A percentile compares a stretch with the other conserved stretches of the same genome.
Evolutionary conservation across 1,284 basidiomycete species (phyloP).

Genomic region (Fistulinella staudtii): DNA sequence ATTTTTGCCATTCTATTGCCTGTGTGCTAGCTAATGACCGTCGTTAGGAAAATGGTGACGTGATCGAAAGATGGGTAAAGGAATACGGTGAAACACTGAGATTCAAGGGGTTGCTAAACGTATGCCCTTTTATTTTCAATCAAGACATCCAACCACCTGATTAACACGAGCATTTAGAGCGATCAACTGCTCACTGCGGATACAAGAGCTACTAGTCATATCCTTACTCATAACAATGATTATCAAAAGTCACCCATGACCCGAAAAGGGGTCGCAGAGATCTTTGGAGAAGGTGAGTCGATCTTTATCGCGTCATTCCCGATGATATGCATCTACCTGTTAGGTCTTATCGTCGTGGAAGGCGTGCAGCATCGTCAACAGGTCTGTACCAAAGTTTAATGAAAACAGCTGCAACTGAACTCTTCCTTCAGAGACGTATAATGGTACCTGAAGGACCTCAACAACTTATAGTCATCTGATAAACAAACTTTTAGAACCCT

Average conservation of each 20-base stretch:
- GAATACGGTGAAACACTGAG: constrained; percentile 51
- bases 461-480: no score
- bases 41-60: neutral
- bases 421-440: constrained; percentile 14
- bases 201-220: constrained; percentile 34
- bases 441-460: no score
- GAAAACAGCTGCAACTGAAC: neutral
- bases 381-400: constrained; percentile 9
- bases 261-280: constrained; percentile 17
- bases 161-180: constrained; percentile 10
- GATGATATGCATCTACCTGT: neutral
- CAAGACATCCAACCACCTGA: no score
- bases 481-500: neutral
- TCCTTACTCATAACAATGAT: constrained; percentile 34
- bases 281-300: constrained; percentile 31
- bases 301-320: neutral
- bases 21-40: no score
- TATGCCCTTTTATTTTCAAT: neutral
- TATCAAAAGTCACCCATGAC: constrained; percentile 33
- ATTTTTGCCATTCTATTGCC: neutral
- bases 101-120: constrained; percentile 35
- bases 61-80: constrained; percentile 39
- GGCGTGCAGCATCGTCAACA: constrained; percentile 24
- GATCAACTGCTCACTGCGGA: constrained; percentile 32
- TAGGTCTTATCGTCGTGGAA: constrained; percentile 19